Percentiles rank a stretch among this genome's conserved stretches.
Evolutionary conservation across 306 rosid genomes (phyloP).

Genomic region (Trifolium repens): DNA sequence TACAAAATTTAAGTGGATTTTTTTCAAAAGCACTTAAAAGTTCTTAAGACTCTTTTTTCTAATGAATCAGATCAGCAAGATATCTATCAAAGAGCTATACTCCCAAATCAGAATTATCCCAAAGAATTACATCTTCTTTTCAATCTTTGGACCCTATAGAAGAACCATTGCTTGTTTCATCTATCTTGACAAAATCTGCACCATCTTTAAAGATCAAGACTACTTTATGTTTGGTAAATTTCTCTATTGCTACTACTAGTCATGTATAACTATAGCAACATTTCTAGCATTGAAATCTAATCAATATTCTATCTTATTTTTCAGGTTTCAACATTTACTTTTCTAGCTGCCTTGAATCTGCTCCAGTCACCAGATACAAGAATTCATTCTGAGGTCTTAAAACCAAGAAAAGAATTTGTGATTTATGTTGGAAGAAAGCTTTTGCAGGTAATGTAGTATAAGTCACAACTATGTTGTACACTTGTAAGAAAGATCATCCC

Average conservation of each 20-base stretch:
- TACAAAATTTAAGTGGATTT: neutral
- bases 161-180: constrained; percentile 68
- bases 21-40: neutral
- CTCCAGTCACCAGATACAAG: constrained; percentile 45
- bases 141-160: constrained; percentile 41
- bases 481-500: neutral
- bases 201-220: constrained; percentile 58
- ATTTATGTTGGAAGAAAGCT: constrained; percentile 65
- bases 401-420: constrained; percentile 54
- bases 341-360: constrained; percentile 53
- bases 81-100: constrained; percentile 70
- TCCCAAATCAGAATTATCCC: constrained; percentile 54
- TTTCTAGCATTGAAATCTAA: neutral
- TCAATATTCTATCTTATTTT: neutral
- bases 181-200: constrained; percentile 47
- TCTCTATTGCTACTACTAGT: neutral
- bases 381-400: constrained; percentile 26
- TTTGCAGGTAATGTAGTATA: constrained; percentile 57
- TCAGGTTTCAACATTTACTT: constrained; percentile 64
- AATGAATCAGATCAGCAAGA: constrained; percentile 70
- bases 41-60: constrained; percentile 8
- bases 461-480: constrained; percentile 13
- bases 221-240: constrained; percentile 65
- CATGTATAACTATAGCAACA: neutral
- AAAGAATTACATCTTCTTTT: constrained; percentile 46